Conservation (phyloP, 306 rosid species). For the Castanea sativa region DNA sequence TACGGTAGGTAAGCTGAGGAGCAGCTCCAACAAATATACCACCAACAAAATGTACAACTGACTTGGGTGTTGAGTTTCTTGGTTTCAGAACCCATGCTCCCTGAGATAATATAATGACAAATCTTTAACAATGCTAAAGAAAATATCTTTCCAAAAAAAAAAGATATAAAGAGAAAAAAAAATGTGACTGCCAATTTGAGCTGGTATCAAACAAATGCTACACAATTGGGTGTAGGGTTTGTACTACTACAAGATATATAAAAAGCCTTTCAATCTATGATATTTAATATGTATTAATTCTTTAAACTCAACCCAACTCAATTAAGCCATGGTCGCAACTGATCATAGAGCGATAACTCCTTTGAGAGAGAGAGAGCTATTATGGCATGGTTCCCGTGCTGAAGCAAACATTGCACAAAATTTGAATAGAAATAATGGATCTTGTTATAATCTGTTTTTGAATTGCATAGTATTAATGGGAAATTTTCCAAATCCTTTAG, state of each 20-base stretch:
- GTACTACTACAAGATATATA: neutral
- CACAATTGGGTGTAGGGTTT: neutral
- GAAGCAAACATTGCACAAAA: neutral
- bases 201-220: neutral
- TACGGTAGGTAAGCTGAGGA: constrained; percentile 93
- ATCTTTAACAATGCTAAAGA: neutral
- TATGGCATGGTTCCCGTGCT: neutral
- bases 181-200: neutral
- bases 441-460: neutral
- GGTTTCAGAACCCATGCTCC: constrained; percentile 98
- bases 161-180: neutral
- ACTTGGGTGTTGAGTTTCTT: constrained; percentile 57
- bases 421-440: neutral
- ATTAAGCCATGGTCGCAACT: neutral
- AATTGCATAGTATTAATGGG: neutral
- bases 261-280: too few relatives aligned
- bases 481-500: neutral
- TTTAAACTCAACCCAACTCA: neutral
- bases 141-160: neutral
- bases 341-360: too few relatives aligned
- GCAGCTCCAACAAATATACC: constrained; percentile 99
- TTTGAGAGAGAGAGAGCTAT: neutral
- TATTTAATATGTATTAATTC: too few relatives aligned
- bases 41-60: constrained; percentile 86
- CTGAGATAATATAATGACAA: constrained; percentile 38